Evolutionary conservation across 805 yeast species (phyloP), one percentile per base, ranked within the genome.

Genomic region (Myxozyma melibiosi): DNA sequence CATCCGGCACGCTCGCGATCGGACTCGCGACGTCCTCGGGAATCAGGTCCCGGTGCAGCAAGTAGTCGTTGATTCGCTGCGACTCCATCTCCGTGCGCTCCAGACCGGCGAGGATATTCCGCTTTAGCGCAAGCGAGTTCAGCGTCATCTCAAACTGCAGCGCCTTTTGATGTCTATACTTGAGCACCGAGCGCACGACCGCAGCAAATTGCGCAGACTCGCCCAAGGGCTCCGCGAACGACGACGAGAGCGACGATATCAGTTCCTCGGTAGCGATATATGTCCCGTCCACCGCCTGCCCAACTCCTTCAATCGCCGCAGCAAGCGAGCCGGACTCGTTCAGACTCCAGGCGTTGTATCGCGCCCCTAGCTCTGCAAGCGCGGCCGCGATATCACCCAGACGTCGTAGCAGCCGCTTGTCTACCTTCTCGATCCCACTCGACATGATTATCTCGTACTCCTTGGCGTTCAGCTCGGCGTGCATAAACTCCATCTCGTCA

Each of bases 231-330:
- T 85, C 90, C 6, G 82, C 78, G 65, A 84, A 84, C 53, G 82
- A 81, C 1, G 82, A 78, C 50, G 81, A 82, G 48, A 85, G 70
- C 35, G 80, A 79, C 11, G 76, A 71, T 3, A 83, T 79, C 9
- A 85, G 74, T 1, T 78, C 68, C 65, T 83, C 75, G 61, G 83
- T 73, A n/a, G 83, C 68, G 60, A 82, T 69, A 67, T 76, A 78
- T 44, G 75, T 55, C 73, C 79, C 80, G 70, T 94, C 98, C 61
- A 88, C 84, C 0, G 90, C 86, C 67, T 88, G 90, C 1, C 98
- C 97, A 28, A 90, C 81, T 61, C 84, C 83, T 68, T 94, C 98
- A 58, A 89, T 78, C 2, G 84, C 76, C 2, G 83, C 67, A 0
- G 94, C 76, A 41, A 76, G 65, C 14, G 63, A 39, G 9, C 69